phyloP scores from a whole-genome alignment of 1,139 yeast species.

The Hyphopichia fennica region DNA sequence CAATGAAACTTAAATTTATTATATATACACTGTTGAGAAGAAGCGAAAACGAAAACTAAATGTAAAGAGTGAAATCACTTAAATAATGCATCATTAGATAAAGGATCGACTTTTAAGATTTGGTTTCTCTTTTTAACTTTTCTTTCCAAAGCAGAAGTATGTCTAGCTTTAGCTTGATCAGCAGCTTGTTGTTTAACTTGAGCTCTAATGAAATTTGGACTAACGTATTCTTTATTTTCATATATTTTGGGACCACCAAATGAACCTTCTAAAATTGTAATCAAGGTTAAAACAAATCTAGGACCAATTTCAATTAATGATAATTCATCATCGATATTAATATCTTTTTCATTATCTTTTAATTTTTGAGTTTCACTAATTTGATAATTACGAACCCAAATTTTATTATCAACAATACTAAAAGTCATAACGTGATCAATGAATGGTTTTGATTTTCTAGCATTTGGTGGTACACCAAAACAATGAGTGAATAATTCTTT shows the following conservation, averaged over 20 bases:
- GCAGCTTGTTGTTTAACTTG: slow-evolving; percentile 83
- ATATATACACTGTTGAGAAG: background rate
- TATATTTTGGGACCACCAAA: slow-evolving; percentile 98
- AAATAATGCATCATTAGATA: slow-evolving; percentile 77
- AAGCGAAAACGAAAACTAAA: background rate
- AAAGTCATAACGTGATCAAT: slow-evolving; percentile 94
- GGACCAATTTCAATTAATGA: slow-evolving; percentile 96
- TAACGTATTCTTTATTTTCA: slow-evolving; percentile 94
- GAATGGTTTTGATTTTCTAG: slow-evolving; percentile 94
- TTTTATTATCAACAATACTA: slow-evolving; percentile 86
- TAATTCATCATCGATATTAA: slow-evolving; percentile 51
- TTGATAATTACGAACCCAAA: slow-evolving; percentile 96
- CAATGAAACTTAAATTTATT: too few species aligned
- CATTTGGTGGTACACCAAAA: slow-evolving; percentile 94
- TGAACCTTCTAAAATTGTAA: slow-evolving; percentile 92
- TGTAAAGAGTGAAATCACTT: slow-evolving; percentile 30
- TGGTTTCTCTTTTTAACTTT: slow-evolving; percentile 75
- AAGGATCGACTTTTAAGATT: slow-evolving; percentile 77
- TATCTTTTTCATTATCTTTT: slow-evolving; percentile 35
- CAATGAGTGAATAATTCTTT: slow-evolving; percentile 84
- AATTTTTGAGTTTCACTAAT: slow-evolving; percentile 69
- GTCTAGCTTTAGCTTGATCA: slow-evolving; percentile 71
- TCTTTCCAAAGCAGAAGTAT: slow-evolving; percentile 76
- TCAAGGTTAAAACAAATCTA: slow-evolving; percentile 88
- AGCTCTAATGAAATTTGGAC: slow-evolving; percentile 94